phyloP scores from a whole-genome alignment of 495 filamentous ascomycete species.

The Aspergillus ostianus region DNA sequence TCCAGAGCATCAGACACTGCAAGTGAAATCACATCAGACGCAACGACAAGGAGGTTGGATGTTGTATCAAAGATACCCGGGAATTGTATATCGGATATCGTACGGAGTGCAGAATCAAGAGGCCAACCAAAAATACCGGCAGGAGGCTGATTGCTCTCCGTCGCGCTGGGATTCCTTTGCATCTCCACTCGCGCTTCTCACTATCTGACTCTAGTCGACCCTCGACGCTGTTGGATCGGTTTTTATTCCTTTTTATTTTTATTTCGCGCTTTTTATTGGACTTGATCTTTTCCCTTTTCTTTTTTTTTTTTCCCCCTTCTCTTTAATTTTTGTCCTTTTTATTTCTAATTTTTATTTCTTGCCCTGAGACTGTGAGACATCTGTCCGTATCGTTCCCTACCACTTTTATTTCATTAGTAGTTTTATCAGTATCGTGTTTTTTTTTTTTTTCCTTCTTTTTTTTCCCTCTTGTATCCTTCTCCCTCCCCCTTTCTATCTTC shows the following conservation, averaged over 20 bases:
- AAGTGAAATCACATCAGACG: too few relatives aligned
- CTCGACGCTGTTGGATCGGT: not conserved
- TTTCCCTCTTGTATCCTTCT: conserved; percentile 8
- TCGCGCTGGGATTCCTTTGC: not conserved
- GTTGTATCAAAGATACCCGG: too few relatives aligned
- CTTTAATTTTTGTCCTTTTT: too few relatives aligned
- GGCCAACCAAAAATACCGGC: not conserved
- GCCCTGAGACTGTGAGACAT: not conserved
- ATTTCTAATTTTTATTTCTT: not conserved
- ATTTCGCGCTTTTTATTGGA: not conserved
- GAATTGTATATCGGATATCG: not conserved
- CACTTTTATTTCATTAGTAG: not conserved
- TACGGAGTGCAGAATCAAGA: not conserved
- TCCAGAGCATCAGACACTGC: too few relatives aligned
- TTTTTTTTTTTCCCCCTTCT: too few relatives aligned
- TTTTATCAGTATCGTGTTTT: not conserved
- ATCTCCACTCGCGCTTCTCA: not conserved
- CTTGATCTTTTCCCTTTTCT: not conserved
- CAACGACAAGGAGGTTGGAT: too few relatives aligned
- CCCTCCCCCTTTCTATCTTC: conserved; percentile 11
- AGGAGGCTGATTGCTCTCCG: not conserved
- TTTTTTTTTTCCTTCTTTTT: not conserved
- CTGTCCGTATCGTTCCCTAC: not conserved
- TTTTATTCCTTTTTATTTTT: not conserved
- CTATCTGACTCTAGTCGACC: not conserved